Evolutionary conservation across 257 asterid species (phyloP).

Genomic region (Paraleonurus japonicus): DNA sequence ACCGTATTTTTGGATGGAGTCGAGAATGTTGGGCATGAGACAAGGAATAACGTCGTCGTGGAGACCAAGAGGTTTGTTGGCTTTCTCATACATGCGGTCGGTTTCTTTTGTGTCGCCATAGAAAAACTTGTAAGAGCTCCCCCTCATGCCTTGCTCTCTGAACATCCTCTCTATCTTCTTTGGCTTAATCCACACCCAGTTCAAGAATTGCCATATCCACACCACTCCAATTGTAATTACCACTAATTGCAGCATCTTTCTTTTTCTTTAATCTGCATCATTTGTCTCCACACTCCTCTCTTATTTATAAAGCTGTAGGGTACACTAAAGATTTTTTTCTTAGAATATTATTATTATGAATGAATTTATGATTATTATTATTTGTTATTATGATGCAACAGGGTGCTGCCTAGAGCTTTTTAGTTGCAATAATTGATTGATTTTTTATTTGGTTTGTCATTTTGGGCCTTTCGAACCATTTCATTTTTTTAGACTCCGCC

Average conservation of each 20-base stretch:
- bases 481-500: too few relatives aligned
- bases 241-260: neutral
- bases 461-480: too few relatives aligned
- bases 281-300: too few relatives aligned
- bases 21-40: conserved; percentile 19
- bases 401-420: too few relatives aligned
- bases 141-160: conserved; percentile 20
- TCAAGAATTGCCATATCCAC: conserved; percentile 18
- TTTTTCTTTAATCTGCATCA: too few relatives aligned
- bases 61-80: conserved; percentile 5
- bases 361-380: too few relatives aligned
- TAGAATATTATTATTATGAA: too few relatives aligned
- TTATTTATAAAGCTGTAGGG: too few relatives aligned
- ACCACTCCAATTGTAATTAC: neutral
- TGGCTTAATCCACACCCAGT: conserved; percentile 21
- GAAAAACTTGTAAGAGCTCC: conserved; percentile 15
- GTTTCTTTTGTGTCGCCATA: conserved; percentile 17
- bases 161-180: conserved; percentile 18
- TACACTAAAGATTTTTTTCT: too few relatives aligned
- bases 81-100: neutral
- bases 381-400: too few relatives aligned
- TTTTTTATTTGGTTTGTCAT: too few relatives aligned
- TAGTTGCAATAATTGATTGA: too few relatives aligned
- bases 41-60: conserved; percentile 9
- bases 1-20: conserved; percentile 19